Conservation (phyloP, 768 basidiomycete species). For the Pleurotus salmoneostramineus region DNA sequence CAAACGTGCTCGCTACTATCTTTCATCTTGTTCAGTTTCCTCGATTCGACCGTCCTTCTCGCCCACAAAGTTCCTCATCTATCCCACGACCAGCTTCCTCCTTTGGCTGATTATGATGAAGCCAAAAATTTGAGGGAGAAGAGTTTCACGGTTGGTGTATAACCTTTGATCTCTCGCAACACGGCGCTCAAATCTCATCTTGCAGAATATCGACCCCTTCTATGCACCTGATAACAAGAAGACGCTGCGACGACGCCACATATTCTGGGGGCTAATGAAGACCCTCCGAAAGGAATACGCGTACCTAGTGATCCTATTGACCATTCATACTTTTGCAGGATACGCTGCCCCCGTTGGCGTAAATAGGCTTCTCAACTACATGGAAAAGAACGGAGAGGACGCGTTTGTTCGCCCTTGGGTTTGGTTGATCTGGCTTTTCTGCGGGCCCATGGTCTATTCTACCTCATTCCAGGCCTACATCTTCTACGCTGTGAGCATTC, state of each 20-base stretch:
- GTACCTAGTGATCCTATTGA: slow-evolving; percentile 8
- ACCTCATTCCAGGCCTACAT: slow-evolving; percentile 41
- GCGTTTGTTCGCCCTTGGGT: slow-evolving; percentile 46
- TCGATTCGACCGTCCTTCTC: slow-evolving; percentile 45
- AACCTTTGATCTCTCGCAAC: not conserved
- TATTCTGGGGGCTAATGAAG: slow-evolving; percentile 27
- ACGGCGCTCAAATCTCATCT: not conserved
- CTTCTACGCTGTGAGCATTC: slow-evolving; percentile 32
- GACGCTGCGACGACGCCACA: slow-evolving; percentile 22
- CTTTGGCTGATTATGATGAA: slow-evolving; percentile 56
- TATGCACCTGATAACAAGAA: slow-evolving; percentile 14
- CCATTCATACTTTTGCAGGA: slow-evolving; percentile 7
- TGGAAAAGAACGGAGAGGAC: slow-evolving; percentile 38
- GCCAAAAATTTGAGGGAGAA: slow-evolving; percentile 11
- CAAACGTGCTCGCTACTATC: slow-evolving; percentile 47
- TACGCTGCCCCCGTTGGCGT: slow-evolving; percentile 14
- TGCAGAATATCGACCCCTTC: slow-evolving; percentile 15
- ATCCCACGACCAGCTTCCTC: slow-evolving; percentile 49
- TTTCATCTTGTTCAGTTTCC: slow-evolving; percentile 43
- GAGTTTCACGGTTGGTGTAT: slow-evolving; percentile 10
- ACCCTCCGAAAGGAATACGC: slow-evolving; percentile 16
- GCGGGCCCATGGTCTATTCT: slow-evolving; percentile 31
- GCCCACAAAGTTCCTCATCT: slow-evolving; percentile 43
- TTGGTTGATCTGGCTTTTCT: slow-evolving; percentile 38
- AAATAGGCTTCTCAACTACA: slow-evolving; percentile 27